Conservation (phyloP, 805 yeast genomes). For the Barnettozyma sucrosica region DNA sequence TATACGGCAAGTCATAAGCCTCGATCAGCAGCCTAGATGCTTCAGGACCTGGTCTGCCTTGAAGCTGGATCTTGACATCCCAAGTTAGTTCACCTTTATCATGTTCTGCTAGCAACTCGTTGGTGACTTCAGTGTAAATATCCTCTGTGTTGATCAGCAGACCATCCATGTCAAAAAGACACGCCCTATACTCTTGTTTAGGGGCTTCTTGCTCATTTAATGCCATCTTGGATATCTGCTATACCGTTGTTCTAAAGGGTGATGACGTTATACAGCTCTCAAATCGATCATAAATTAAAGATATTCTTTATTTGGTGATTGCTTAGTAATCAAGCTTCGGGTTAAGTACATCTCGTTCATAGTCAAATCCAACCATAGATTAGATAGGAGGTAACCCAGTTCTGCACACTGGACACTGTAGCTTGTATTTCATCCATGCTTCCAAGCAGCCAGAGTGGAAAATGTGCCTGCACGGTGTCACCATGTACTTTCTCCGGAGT, state of each 20-base stretch:
- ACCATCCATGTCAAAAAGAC: conserved; percentile 95
- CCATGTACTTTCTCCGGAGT: conserved; percentile 51
- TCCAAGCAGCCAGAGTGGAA: conserved; percentile 89
- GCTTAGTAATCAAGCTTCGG: not conserved
- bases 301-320: too few relatives aligned
- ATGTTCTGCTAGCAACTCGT: conserved; percentile 57
- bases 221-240: not conserved
- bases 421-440: conserved; percentile 86
- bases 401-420: conserved; percentile 94
- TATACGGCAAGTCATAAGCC: conserved; percentile 59
- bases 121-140: conserved; percentile 74
- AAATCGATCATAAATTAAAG: too few relatives aligned
- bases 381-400: conserved; percentile 76
- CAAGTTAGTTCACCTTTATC: conserved; percentile 82
- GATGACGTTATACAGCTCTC: too few relatives aligned
- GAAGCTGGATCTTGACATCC: conserved; percentile 82
- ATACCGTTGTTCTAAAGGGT: not conserved
- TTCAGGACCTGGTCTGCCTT: conserved; percentile 85
- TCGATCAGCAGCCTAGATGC: conserved; percentile 59
- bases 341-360: too few relatives aligned
- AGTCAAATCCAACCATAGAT: conserved; percentile 3
- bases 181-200: conserved; percentile 39
- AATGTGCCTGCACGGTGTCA: conserved; percentile 87
- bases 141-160: conserved; percentile 88
- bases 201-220: too few relatives aligned